Evolutionary conservation across 129 eudicot species (phyloP), one percentile per base, ranked within the genome.

Genomic region (Ambrosia artemisiifolia): DNA sequence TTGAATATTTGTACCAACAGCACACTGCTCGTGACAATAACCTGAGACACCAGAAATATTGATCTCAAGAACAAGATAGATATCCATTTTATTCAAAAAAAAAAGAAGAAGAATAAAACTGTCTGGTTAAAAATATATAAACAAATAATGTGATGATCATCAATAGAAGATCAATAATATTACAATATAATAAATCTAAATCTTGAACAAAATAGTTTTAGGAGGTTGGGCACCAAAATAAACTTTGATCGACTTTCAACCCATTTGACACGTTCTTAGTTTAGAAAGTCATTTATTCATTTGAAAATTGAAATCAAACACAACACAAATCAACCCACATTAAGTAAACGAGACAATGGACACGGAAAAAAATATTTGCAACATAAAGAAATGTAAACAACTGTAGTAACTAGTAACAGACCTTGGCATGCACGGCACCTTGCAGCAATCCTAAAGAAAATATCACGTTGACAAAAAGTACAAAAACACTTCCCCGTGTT

Each of bases 381-480:
- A 24, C 4, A 32, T 46, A 67, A 46, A 44, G 8, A 2, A 67
- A 44, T 24, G 18, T 24, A 43, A 66, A 19, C 19, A 44, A 14
- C 71, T 44, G 6, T 72, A 46, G 53, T 59, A 17, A 28, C 17
- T 34, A 7, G 51, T 14, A 59, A 72, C 81, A 65, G 84, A 95
- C 99, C 99, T 91, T 88, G 86, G 68, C 99, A 95, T 50, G 70
- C 67, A 82, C 75, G 75, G 85, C 99, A 95, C 80, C 71, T 85
- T 78, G 85, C 91, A 8, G 96, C 89, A 85, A 73, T 62, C 88
- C 97, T 94, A 82, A 83, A 69, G 17, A 74, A 77, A 84, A 95
- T 84, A 85, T 88, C 87, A 70, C 32, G 81, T 59, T 80, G 84
- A 76, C 99, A 95, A n/a, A 84, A 81, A 67, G 86, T 79, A 79